These are phyloP conservation scores for Saturnispora ahearnii DNA, from an alignment of 805 yeast genomes.

Conservation along the genomic window DNA sequence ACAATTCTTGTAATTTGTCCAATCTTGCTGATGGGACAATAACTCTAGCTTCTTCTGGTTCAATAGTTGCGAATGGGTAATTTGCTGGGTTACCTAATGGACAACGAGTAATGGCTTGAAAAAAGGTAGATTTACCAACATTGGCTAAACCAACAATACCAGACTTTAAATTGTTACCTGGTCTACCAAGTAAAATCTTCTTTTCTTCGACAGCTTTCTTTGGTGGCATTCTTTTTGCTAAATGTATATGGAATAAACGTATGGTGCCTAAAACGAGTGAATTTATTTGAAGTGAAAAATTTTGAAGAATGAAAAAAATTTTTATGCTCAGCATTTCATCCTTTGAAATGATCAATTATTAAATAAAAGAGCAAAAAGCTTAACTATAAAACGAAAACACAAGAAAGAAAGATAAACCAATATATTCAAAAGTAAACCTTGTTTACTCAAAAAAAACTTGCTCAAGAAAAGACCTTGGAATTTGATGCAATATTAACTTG, in stretches of 20 bases:
- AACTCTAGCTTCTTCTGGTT: slow-evolving; percentile 96
- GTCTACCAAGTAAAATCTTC: slow-evolving; percentile 31
- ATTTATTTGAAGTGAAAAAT: background rate
- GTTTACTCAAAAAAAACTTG: background rate
- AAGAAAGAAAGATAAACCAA: background rate
- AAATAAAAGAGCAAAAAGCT: background rate
- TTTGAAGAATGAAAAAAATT: background rate
- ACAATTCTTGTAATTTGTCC: slow-evolving; percentile 63
- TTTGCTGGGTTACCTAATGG: slow-evolving; percentile 95
- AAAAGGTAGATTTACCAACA: slow-evolving; percentile 94
- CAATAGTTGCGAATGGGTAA: slow-evolving; percentile 96
- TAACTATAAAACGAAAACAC: background rate
- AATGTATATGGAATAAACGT: background rate
- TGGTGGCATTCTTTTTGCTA: slow-evolving; percentile 27
- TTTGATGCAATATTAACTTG: background rate
- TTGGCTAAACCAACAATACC: slow-evolving; percentile 95
- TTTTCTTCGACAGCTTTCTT: slow-evolving; percentile 33
- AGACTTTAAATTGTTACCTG: slow-evolving; percentile 37
- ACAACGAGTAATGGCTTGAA: slow-evolving; percentile 92
- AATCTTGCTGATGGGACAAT: slow-evolving; percentile 87
- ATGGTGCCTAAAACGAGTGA: background rate
- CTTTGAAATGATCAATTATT: background rate
- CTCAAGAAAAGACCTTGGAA: background rate
- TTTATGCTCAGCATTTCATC: background rate
- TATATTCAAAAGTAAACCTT: background rate